phyloP scores from a whole-genome alignment of 2,329 filamentous ascomycete genomes.

The Fusarium ambrosium region DNA sequence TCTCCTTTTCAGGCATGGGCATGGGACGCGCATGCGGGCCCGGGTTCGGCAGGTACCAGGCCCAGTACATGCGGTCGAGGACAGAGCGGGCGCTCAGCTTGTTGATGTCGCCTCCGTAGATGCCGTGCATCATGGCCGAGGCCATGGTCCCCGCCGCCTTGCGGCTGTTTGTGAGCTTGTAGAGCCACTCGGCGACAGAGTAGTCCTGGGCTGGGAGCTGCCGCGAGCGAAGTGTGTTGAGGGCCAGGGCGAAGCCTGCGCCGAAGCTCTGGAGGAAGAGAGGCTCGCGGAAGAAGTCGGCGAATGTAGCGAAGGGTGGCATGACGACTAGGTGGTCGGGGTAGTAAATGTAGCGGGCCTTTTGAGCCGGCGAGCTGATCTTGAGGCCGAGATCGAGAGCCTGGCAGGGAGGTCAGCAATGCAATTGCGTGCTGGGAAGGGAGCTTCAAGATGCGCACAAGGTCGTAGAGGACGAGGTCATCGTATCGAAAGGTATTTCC shows the following conservation, averaged over 20 bases:
- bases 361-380: constrained; percentile 64
- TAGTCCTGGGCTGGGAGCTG: constrained; percentile 47
- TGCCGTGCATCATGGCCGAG: constrained; percentile 85
- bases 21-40: constrained; percentile 59
- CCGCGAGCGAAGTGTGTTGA: constrained; percentile 40
- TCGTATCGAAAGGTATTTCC: constrained; percentile 62
- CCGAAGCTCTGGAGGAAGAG: constrained; percentile 51
- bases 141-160: constrained; percentile 76
- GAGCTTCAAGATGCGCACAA: constrained; percentile 65
- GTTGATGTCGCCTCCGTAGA: constrained; percentile 91
- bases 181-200: constrained; percentile 55
- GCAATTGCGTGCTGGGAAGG: constrained; percentile 23
- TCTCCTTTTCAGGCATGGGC: constrained; percentile 46
- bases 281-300: constrained; percentile 48
- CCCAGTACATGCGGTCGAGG: constrained; percentile 50
- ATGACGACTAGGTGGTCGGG: constrained; percentile 73
- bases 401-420: constrained; percentile 41
- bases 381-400: constrained; percentile 53
- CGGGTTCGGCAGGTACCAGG: constrained; percentile 46
- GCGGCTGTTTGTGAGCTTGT: constrained; percentile 47
- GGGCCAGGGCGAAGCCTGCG: constrained; percentile 45
- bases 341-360: constrained; percentile 84
- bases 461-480: constrained; percentile 75
- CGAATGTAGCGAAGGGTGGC: constrained; percentile 48
- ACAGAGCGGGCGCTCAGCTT: constrained; percentile 80